Evolutionary conservation across 148 eudicot species (phyloP).

Genomic region (Rhododendron simsii): DNA sequence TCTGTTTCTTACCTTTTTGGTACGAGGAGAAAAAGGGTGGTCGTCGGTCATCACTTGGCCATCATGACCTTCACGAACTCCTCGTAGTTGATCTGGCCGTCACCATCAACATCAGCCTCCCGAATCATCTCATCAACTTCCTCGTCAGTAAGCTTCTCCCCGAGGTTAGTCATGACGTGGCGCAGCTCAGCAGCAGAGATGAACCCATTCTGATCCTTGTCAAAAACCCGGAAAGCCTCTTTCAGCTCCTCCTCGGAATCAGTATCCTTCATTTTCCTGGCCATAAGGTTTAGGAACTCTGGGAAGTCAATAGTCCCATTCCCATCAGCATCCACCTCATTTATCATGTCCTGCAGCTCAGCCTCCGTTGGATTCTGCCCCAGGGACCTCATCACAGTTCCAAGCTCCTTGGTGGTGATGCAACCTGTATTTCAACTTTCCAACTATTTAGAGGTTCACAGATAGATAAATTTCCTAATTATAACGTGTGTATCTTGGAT

Average conservation of each 20-base stretch:
- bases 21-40: not conserved
- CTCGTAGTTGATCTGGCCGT: constrained; percentile 78
- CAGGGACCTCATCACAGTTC: constrained; percentile 79
- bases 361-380: constrained; percentile 88
- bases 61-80: constrained; percentile 80
- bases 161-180: constrained; percentile 81
- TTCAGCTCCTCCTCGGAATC: constrained; percentile 82
- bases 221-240: constrained; percentile 79
- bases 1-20: not conserved
- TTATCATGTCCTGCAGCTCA: constrained; percentile 79
- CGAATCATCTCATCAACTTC: constrained; percentile 80
- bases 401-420: constrained; percentile 86
- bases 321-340: constrained; percentile 69
- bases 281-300: constrained; percentile 76
- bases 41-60: constrained; percentile 41
- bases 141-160: constrained; percentile 80
- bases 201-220: constrained; percentile 83
- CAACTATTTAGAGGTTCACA: not conserved
- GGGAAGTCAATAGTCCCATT: constrained; percentile 79
- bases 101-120: constrained; percentile 39
- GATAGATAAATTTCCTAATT: not conserved
- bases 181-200: constrained; percentile 85
- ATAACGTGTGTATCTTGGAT: too few species aligned
- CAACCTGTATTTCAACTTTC: constrained; percentile 39
- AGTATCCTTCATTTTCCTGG: constrained; percentile 77